phyloP scores from a whole-genome alignment of 495 filamentous ascomycete species.

The Penicillium desertorum region DNA sequence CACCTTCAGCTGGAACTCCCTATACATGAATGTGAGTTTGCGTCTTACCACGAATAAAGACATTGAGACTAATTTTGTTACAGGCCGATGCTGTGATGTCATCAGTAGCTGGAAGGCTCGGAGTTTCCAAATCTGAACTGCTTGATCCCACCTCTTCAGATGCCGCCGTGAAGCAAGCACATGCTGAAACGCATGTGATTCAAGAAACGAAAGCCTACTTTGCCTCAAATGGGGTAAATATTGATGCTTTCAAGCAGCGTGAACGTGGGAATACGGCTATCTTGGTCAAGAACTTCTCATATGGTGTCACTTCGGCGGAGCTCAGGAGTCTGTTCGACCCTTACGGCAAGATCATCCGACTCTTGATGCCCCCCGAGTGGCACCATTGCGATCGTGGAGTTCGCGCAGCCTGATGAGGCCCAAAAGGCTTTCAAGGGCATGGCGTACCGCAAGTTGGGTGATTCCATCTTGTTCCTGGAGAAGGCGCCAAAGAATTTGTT shows the following conservation, averaged over 20 bases:
- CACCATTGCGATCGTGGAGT: conserved; percentile 91
- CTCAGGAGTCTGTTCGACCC: conserved; percentile 52
- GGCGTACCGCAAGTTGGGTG: conserved; percentile 86
- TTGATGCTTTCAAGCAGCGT: conserved; percentile 82
- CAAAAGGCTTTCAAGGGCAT: conserved; percentile 77
- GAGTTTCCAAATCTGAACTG: conserved; percentile 83
- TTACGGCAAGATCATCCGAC: conserved; percentile 64
- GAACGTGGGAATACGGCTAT: conserved; percentile 84
- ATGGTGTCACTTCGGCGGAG: conserved; percentile 64
- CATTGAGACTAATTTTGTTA: conserved; percentile 26
- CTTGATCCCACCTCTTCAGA: conserved; percentile 92
- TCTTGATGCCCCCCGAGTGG: conserved; percentile 93
- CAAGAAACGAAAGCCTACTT: conserved; percentile 96
- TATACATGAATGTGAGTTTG: conserved; percentile 86
- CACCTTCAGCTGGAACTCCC: conserved; percentile 92
- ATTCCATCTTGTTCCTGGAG: conserved; percentile 88
- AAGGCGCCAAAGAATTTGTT: conserved; percentile 89
- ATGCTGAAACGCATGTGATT: conserved; percentile 94
- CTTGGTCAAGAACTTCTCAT: conserved; percentile 92
- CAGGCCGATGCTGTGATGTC: conserved; percentile 87
- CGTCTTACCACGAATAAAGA: not conserved
- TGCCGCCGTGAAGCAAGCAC: conserved; percentile 92
- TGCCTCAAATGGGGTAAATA: conserved; percentile 77
- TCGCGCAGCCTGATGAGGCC: conserved; percentile 71
- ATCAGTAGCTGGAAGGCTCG: conserved; percentile 81